Evolutionary conservation across 306 rosid species (phyloP).

Genomic region (Vigna trinervia): DNA sequence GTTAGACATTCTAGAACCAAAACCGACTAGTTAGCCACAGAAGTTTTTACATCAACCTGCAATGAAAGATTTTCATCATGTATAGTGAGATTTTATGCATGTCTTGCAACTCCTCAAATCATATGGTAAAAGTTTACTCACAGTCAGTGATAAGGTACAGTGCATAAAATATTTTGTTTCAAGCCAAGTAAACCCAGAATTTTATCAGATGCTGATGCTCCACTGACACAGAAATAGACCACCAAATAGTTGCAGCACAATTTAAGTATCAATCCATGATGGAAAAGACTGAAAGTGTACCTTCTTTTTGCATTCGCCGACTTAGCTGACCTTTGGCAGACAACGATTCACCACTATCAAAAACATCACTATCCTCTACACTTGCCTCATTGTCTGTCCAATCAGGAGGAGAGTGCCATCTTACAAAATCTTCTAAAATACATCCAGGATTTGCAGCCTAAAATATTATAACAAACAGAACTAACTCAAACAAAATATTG

Average conservation of each 20-base stretch:
- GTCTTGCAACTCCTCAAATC: slow-evolving; percentile 17
- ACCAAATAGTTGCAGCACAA: slow-evolving; percentile 36
- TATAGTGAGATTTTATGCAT: slow-evolving; percentile 5
- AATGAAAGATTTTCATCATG: background rate
- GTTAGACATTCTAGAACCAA: slow-evolving; percentile 14
- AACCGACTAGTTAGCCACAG: slow-evolving; percentile 19
- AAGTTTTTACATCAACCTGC: slow-evolving; percentile 5
- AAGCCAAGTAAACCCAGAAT: slow-evolving; percentile 12
- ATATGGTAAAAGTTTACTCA: slow-evolving; percentile 15
- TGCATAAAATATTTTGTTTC: slow-evolving; percentile 34
- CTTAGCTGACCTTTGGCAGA: slow-evolving; percentile 83
- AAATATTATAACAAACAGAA: slow-evolving; percentile 38
- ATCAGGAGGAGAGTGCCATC: slow-evolving; percentile 99
- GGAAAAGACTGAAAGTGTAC: slow-evolving; percentile 48
- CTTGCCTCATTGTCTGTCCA: slow-evolving; percentile 78
- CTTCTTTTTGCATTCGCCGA: slow-evolving; percentile 97
- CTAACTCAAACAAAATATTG: slow-evolving; percentile 38
- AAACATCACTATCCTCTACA: slow-evolving; percentile 58
- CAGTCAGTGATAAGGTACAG: slow-evolving; percentile 30
- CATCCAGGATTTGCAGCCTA: slow-evolving; percentile 99
- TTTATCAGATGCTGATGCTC: slow-evolving; percentile 27
- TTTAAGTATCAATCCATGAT: slow-evolving; percentile 33
- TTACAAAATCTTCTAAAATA: slow-evolving; percentile 96
- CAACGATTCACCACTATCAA: slow-evolving; percentile 53
- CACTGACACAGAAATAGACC: slow-evolving; percentile 11